Base-by-base conservation (phyloP, 2,329 filamentous ascomycete genomes). In the Orbilia javanica region DNA sequence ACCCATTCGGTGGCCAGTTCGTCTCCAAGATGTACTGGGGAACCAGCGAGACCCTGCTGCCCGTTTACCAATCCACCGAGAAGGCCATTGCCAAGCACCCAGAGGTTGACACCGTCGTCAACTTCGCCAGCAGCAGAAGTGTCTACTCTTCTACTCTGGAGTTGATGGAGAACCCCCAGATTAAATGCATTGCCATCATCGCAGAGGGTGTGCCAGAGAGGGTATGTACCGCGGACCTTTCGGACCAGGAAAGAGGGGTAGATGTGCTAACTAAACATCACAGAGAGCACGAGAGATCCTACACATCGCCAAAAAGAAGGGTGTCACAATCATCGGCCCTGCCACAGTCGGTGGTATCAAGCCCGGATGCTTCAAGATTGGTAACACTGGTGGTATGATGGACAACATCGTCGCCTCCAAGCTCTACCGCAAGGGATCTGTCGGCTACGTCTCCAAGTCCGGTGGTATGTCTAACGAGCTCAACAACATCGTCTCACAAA, bases 1-100 rank as follows among this genome's bases (percentile, higher is more conserved):
- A 99, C 89, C 97, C 96, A 83, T 99, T 99, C 84, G 96, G 96
- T 85, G 96, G 96, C 82, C 96, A 99, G 87, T 99, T 99, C 90
- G 96, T 99, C 85, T 97, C 94, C 91, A 99, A 99, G 91, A 98
- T 99, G 96, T 99, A 99, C 92, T 99, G 96, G 96, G 96, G 96
- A 84, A 99, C 96, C 84, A 97, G 94, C 88, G 96, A 99, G 89
- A 99, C 96, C 80, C 91, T 99, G 81, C 90, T 99, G 82, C 96
- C 96, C 80, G 96, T 99, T 85, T 99, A 99, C 90, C 95, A 99
- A 88, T 90, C 93, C 84, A 92, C 94, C 62, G 88, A 90, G 82
- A 97, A 97, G 89, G 96, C 96, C 82, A 91, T 97, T 84, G 90
- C 90, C 86, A 99, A 99, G 91, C 96, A 99, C 89, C 90, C 89